Evolutionary conservation across 2,329 filamentous ascomycete species (phyloP).

Genomic region (Ceratocystis alfenasii): DNA sequence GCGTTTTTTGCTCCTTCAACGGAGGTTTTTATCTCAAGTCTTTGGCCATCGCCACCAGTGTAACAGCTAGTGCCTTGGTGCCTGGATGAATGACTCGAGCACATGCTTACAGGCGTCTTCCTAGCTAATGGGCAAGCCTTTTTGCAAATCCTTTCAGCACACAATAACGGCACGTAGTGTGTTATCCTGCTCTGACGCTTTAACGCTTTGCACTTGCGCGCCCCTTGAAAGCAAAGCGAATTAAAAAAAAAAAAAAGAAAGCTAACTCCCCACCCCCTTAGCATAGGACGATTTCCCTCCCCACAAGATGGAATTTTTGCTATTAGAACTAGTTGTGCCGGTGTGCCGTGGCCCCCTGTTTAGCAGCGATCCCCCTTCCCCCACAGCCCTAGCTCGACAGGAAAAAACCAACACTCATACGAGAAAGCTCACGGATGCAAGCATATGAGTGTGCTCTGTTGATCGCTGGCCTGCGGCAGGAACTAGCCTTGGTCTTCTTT

Average conservation of each 20-base stretch:
- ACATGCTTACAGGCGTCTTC: too few species aligned
- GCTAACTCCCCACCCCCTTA: too few species aligned
- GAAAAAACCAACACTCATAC: background rate
- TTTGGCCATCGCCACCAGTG: background rate
- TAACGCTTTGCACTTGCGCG: background rate
- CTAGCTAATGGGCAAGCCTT: background rate
- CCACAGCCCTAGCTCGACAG: background rate
- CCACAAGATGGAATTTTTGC: constrained; percentile 5
- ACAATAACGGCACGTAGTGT: background rate
- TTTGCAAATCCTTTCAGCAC: background rate
- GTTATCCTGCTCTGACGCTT: background rate
- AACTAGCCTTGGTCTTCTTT: too few species aligned
- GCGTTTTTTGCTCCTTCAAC: background rate
- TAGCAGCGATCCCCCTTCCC: background rate
- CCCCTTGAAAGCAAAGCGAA: too few species aligned
- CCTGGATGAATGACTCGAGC: too few species aligned
- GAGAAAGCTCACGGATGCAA: too few species aligned
- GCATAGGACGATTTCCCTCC: background rate
- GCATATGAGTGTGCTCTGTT: too few species aligned
- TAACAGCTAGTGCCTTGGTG: background rate
- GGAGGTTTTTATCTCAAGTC: background rate
- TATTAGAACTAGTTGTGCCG: background rate
- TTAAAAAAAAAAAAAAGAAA: too few species aligned
- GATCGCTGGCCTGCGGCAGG: too few species aligned
- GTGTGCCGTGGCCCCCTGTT: constrained; percentile 1